These are phyloP conservation scores for Asterophora parasitica DNA, from an alignment of 768 basidiomycete genomes.

Conservation along the genomic window DNA sequence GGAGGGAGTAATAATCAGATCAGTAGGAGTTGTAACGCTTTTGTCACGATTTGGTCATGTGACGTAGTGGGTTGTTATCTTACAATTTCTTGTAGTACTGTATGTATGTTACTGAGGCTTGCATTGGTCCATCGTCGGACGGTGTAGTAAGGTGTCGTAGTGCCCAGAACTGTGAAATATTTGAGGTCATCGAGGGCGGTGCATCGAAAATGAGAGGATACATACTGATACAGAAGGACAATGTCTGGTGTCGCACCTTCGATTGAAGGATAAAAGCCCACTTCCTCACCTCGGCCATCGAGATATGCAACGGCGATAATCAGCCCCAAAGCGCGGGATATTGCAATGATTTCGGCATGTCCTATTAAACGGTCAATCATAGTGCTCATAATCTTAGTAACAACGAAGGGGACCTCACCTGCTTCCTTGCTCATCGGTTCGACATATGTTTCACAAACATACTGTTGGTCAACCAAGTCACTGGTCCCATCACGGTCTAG, in stretches of 20 bases:
- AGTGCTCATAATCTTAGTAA: neutral
- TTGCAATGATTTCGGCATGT: conserved; percentile 77
- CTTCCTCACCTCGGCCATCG: conserved; percentile 46
- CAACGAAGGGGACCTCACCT: conserved; percentile 33
- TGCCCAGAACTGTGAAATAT: conserved; percentile 70
- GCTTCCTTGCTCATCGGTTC: conserved; percentile 77
- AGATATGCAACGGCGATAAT: conserved; percentile 78
- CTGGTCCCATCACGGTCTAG: conserved; percentile 71
- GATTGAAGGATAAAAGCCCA: conserved; percentile 59
- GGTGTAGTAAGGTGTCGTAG: conserved; percentile 63
- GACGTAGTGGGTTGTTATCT: too few relatives aligned
- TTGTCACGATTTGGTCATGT: too few relatives aligned
- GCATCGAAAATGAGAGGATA: neutral
- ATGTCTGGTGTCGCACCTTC: conserved; percentile 41
- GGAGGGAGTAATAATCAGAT: too few relatives aligned
- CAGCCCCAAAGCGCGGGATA: conserved; percentile 61
- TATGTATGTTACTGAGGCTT: too few relatives aligned
- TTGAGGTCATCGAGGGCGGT: neutral
- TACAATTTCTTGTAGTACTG: too few relatives aligned
- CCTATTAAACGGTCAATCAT: conserved; percentile 37
- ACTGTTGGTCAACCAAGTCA: conserved; percentile 47
- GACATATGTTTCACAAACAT: conserved; percentile 76
- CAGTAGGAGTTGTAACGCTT: too few relatives aligned
- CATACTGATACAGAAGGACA: conserved; percentile 69
- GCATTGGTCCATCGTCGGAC: too few relatives aligned